Evolutionary conservation across 371 early-diverging fungal genomes (phyloP), one percentile per base, ranked within the genome.

Genomic region (Funneliformis caledonium): DNA sequence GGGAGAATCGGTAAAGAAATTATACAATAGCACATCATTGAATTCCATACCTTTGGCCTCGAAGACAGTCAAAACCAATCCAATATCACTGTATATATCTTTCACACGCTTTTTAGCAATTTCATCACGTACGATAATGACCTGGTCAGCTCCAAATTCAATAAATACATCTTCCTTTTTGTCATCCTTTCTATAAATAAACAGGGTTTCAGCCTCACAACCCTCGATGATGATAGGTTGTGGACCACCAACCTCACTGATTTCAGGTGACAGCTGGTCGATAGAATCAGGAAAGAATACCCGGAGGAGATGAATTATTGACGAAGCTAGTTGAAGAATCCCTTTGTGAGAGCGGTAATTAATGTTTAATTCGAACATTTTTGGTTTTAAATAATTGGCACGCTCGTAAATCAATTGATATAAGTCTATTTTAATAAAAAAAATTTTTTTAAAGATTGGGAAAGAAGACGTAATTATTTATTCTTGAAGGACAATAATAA

Each of bases 311-410:
- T 65, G 43, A 65, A 78, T 78, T 19, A 78, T 42, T 50, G 78
- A 78, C 5, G 78, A 50, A 9, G 78, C 69, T 50, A 78, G 78
- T 43, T 37, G 37, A 68, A 78, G 68, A 9, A 78, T 78, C 26
- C 68, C 59, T 56, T 69, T 69, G 12, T 78, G 78, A n/a, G 78
- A 78, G 22, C 78, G 78, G 26, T 78, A 78, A 33, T 78, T 78
- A 56, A 69, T 68, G 56, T 78, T 69, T 7, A 78, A 4, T 16
- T 78, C 78, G 14, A 78, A 78, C 14, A 68, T 50, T 33, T 78
- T 78, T 33, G 68, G 78, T 14, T 50, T 72, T 47, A 47, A 47
- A n/a, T 8, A 26, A 26, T 26, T 47, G 10, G 31, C 47, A 31
- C 26, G 68, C 12, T 65, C 22, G 19, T 78, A 43, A 12, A 78